Evolutionary conservation across 2,329 filamentous ascomycete genomes (phyloP).

Genomic region (Pseudopyrenochaeta lycopersici): DNA sequence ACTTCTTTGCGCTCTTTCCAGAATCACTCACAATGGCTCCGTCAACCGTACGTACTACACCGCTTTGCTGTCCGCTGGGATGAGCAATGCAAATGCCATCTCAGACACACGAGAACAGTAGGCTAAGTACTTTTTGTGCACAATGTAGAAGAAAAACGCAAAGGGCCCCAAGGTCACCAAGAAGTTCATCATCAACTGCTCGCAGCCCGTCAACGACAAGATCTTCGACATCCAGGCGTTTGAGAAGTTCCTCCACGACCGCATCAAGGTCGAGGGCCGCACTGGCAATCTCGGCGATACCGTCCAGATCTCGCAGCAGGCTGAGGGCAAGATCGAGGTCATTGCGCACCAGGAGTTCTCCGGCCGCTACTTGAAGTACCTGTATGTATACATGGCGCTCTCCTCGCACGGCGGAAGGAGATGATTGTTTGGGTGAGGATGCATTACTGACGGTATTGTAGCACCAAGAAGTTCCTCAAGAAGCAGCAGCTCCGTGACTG

Average conservation of each 20-base stretch:
- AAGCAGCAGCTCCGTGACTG: conserved; percentile 99
- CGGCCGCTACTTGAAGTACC: conserved; percentile 99
- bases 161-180: conserved; percentile 78
- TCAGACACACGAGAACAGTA: conserved; percentile 74
- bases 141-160: conserved; percentile 64
- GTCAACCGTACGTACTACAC: conserved; percentile 84
- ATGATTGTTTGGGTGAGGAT: not conserved
- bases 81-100: conserved; percentile 19
- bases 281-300: conserved; percentile 97
- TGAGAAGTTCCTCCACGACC: conserved; percentile 99
- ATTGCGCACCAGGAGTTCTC: conserved; percentile 98
- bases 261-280: conserved; percentile 99
- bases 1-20: conserved; percentile 78
- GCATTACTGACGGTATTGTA: conserved; percentile 52
- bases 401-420: too few relatives aligned
- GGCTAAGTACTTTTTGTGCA: conserved; percentile 75
- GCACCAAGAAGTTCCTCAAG: conserved; percentile 99
- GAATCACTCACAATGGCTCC: conserved; percentile 78
- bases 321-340: conserved; percentile 98
- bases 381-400: conserved; percentile 67
- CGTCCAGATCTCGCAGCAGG: conserved; percentile 87
- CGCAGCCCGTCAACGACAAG: conserved; percentile 98
- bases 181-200: conserved; percentile 99
- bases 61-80: conserved; percentile 89
- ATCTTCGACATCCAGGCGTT: conserved; percentile 99